Evolutionary conservation across 2,329 filamentous ascomycete species (phyloP).

Genomic region (Mycosphaerella sp.): DNA sequence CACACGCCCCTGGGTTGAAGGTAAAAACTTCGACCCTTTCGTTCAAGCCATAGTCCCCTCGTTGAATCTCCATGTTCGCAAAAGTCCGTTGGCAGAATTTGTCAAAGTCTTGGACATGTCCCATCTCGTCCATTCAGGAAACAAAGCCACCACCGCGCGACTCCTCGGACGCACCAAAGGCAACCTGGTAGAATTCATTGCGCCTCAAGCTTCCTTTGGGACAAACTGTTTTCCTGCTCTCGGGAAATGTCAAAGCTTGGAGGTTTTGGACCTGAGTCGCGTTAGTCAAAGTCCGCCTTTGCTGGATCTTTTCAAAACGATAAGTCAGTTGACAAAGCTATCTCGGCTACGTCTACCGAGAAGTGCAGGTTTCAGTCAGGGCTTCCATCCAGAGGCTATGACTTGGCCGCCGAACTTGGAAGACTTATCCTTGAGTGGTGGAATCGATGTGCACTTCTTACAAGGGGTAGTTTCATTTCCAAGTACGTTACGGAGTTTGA

Average conservation of each 20-base stretch:
- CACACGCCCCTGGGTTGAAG: slow-evolving; percentile 45
- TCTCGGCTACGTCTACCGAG: slow-evolving; percentile 37
- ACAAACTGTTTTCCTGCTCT: slow-evolving; percentile 52
- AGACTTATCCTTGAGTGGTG: slow-evolving; percentile 41
- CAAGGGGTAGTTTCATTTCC: slow-evolving; percentile 33
- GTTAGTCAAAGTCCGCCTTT: slow-evolving; percentile 48
- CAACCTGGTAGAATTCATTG: slow-evolving; percentile 49
- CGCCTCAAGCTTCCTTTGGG: slow-evolving; percentile 53
- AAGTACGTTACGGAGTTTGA: slow-evolving; percentile 32
- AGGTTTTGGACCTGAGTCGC: slow-evolving; percentile 47
- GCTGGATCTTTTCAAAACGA: slow-evolving; percentile 44
- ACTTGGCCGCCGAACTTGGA: slow-evolving; percentile 41
- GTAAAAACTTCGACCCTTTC: slow-evolving; percentile 50
- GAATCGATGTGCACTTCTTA: slow-evolving; percentile 39
- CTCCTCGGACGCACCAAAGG: slow-evolving; percentile 50
- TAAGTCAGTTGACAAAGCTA: slow-evolving; percentile 43
- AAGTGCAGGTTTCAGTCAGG: slow-evolving; percentile 31
- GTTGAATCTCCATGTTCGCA: slow-evolving; percentile 44
- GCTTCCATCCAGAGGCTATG: slow-evolving; percentile 15
- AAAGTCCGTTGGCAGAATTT: slow-evolving; percentile 44
- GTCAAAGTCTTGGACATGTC: slow-evolving; percentile 50
- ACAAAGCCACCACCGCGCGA: slow-evolving; percentile 51
- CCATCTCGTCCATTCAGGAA: slow-evolving; percentile 53
- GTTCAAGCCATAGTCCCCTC: slow-evolving; percentile 50
- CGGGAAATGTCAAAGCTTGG: slow-evolving; percentile 48